Base-by-base conservation (phyloP, 805 yeast species). In the Candida taoyuanica region DNA sequence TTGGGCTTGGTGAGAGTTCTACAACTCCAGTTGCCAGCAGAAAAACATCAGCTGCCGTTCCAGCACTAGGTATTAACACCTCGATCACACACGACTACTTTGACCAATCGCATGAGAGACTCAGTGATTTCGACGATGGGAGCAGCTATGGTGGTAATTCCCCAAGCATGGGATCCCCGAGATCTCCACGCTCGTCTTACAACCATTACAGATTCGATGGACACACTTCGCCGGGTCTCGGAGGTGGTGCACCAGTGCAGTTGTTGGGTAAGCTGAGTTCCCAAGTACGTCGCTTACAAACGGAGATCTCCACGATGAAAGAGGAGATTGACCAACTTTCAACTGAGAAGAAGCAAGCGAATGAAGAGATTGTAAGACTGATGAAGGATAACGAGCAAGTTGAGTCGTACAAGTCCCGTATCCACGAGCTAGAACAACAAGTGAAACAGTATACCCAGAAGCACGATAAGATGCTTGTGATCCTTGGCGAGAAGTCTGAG, bases 401-500 rank as follows among this genome's bases (percentile, higher is more conserved):
- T 3, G 48, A 55, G 12, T 43, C 38, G 4, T 49, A 65, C 14
- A 50, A 68, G 54, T 42, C 40, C 27, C 67, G 66, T 38, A 54
- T 75, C 0, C 56, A 55, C 0, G 67, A 62, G 17, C 43, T 77
- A 31, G 68, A 65, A 14, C 52, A 58, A 16, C 62, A 63, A 37
- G 52, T 59, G 7, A 44, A 49, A 15, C 13, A 24, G 27, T 47
- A 39, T 46, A 17, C 39, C 12, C 21, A 17, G 5, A 53, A 74
- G 5, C 76, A 76, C 43, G 69, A 71, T 39, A 74, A 81, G 5
- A 73, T 85, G 34, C 62, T 88, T 32, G 84, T 78, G 49, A 56
- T 85, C 40, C 67, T 91, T 13, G 96, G 96, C 5, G 96, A 89
- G 55, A 88, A 88, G 56, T 72, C 86, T 5, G 98, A 94, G 57